phyloP scores from a whole-genome alignment of 352 stramenopile species.

The Phytopythium oedochilum region DNA sequence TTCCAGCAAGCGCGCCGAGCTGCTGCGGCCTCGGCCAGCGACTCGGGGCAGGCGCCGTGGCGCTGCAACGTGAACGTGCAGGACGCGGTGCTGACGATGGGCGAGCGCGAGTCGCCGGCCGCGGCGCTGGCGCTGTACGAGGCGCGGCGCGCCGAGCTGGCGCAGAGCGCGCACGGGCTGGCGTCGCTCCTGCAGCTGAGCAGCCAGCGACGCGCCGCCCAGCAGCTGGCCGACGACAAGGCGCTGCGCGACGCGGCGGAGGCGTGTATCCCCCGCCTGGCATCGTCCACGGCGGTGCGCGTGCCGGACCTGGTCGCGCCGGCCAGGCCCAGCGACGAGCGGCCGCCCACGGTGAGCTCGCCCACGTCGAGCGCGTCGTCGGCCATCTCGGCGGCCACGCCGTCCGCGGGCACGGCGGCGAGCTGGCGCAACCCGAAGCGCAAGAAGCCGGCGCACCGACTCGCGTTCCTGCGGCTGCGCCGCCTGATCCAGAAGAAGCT shows the following conservation, averaged over 20 bases:
- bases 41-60: slow-evolving; percentile 17
- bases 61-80: slow-evolving; percentile 46
- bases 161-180: slow-evolving; percentile 14
- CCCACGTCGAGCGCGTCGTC: slow-evolving; percentile 5
- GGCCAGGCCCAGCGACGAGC: slow-evolving; percentile 1
- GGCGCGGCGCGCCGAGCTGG: slow-evolving; percentile 25
- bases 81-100: slow-evolving; percentile 35
- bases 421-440: slow-evolving; percentile 13
- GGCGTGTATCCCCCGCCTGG: slow-evolving; percentile 36
- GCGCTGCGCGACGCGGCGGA: slow-evolving; percentile 35
- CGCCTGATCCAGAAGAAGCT: slow-evolving; percentile 65
- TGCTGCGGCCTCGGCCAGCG: neutral
- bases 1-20: slow-evolving; percentile 27
- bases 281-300: slow-evolving; percentile 15
- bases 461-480: slow-evolving; percentile 51
- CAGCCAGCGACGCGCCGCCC: slow-evolving; percentile 11
- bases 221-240: slow-evolving; percentile 22
- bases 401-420: neutral
- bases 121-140: slow-evolving; percentile 44
- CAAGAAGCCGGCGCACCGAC: slow-evolving; percentile 19
- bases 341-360: neutral
- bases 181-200: slow-evolving; percentile 21
- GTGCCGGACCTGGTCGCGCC: slow-evolving; percentile 20
- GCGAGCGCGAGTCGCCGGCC: slow-evolving; percentile 23
- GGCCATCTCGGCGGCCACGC: neutral